These are phyloP conservation scores for Metschnikowia noctiluminum DNA, from an alignment of 805 yeast species.

Conservation along the genomic window DNA sequence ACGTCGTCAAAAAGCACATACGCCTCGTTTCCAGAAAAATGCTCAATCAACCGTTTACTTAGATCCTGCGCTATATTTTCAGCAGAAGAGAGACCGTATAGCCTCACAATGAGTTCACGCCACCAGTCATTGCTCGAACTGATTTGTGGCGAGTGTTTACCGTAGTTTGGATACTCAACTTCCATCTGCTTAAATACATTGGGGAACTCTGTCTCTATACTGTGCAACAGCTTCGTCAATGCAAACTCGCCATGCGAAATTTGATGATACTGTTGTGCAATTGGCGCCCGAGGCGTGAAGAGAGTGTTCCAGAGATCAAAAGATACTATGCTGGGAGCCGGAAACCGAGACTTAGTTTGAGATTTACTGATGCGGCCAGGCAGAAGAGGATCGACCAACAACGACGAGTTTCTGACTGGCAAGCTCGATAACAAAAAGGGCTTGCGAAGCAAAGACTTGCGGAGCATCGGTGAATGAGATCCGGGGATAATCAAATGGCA, in stretches of 20 bases:
- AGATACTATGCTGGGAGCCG: slow-evolving; percentile 51
- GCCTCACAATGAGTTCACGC: slow-evolving; percentile 44
- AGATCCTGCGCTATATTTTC: slow-evolving; percentile 31
- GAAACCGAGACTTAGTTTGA: slow-evolving; percentile 14
- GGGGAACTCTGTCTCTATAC: slow-evolving; percentile 26
- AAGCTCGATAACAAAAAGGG: background rate
- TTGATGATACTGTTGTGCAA: slow-evolving; percentile 50
- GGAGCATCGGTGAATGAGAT: too few species aligned
- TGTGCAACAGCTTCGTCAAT: slow-evolving; percentile 26
- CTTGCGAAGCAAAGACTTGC: background rate
- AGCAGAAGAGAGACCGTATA: slow-evolving; percentile 36
- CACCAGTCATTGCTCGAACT: slow-evolving; percentile 50
- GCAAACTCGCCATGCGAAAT: slow-evolving; percentile 46
- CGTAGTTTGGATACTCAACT: slow-evolving; percentile 56
- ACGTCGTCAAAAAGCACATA: slow-evolving; percentile 56
- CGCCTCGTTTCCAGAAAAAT: slow-evolving; percentile 50
- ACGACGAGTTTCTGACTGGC: background rate
- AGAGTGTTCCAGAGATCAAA: slow-evolving; percentile 70
- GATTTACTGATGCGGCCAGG: slow-evolving; percentile 15
- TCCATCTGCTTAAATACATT: slow-evolving; percentile 34
- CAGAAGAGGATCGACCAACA: slow-evolving; percentile 14
- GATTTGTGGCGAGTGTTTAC: slow-evolving; percentile 36
- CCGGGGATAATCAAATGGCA: too few species aligned
- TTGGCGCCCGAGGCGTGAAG: slow-evolving; percentile 53
- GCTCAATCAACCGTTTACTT: slow-evolving; percentile 42